Evolutionary conservation across 257 asterid genomes (phyloP).

Genomic region (Nicotiana undulata): DNA sequence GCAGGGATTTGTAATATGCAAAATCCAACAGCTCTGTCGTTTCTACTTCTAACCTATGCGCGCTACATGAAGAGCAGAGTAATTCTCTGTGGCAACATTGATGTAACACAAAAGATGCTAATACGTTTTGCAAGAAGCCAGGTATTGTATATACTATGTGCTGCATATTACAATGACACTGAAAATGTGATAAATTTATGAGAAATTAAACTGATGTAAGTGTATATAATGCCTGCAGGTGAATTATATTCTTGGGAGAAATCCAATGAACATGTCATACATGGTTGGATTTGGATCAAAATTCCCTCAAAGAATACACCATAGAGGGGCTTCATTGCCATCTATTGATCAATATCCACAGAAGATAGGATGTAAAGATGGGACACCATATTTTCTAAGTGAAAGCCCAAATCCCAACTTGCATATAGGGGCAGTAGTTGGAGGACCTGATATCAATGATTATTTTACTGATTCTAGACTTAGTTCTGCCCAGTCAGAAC

Average conservation of each 20-base stretch:
- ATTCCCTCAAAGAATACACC: conserved; percentile 43
- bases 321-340: conserved; percentile 41
- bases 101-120: conserved; percentile 31
- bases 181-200: neutral
- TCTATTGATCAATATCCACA: conserved; percentile 30
- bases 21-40: conserved; percentile 59
- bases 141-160: conserved; percentile 11
- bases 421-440: conserved; percentile 44
- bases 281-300: conserved; percentile 45
- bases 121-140: conserved; percentile 49
- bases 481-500: conserved; percentile 35
- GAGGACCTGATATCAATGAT: conserved; percentile 48
- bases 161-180: neutral
- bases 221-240: conserved; percentile 16
- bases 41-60: conserved; percentile 69
- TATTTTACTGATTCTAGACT: conserved; percentile 36
- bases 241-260: conserved; percentile 46
- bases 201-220: neutral
- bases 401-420: conserved; percentile 32
- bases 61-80: conserved; percentile 58
- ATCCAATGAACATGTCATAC: conserved; percentile 43
- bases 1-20: conserved; percentile 57
- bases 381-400: conserved; percentile 30
- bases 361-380: conserved; percentile 43
- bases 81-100: conserved; percentile 43